These are phyloP conservation scores for Pascua guehoae DNA, from an alignment of 1,284 basidiomycete species.

Conservation along the genomic window DNA sequence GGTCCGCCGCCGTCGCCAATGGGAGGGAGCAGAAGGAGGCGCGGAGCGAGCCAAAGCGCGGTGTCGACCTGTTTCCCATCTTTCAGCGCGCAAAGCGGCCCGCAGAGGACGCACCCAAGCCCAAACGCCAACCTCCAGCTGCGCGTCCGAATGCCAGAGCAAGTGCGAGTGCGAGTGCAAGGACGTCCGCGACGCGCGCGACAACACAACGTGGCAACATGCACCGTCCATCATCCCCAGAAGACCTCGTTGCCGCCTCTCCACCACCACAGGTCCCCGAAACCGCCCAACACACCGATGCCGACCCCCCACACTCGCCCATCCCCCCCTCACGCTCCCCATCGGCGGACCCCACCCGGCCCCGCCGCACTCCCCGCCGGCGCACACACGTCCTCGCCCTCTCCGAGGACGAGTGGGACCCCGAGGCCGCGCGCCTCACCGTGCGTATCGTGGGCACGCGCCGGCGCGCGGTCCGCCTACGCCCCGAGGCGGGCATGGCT, in stretches of 20 bases:
- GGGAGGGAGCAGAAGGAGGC: no score
- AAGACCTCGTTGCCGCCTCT: neutral
- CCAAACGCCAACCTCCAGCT: neutral
- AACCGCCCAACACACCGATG: neutral
- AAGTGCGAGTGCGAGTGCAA: no score
- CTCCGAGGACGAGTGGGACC: constrained; percentile 39
- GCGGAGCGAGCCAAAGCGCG: neutral
- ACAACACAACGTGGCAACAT: no score
- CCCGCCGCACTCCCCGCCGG: neutral
- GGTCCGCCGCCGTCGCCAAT: no score
- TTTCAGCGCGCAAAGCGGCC: constrained; percentile 10
- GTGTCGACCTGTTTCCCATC: constrained; percentile 16
- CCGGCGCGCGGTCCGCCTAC: constrained; percentile 7
- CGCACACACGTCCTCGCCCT: constrained; percentile 22
- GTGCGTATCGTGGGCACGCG: constrained; percentile 10
- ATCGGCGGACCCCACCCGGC: neutral
- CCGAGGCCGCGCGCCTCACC: constrained; percentile 18
- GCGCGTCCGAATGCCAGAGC: no score
- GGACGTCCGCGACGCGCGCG: no score
- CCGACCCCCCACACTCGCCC: neutral
- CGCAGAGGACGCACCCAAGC: neutral
- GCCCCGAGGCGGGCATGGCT: neutral
- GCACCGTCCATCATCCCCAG: no score
- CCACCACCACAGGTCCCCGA: neutral
- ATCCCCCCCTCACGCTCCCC: neutral